Evolutionary conservation across 352 stramenopile genomes (phyloP).

Genomic region (Pythium vanterpoolii): DNA sequence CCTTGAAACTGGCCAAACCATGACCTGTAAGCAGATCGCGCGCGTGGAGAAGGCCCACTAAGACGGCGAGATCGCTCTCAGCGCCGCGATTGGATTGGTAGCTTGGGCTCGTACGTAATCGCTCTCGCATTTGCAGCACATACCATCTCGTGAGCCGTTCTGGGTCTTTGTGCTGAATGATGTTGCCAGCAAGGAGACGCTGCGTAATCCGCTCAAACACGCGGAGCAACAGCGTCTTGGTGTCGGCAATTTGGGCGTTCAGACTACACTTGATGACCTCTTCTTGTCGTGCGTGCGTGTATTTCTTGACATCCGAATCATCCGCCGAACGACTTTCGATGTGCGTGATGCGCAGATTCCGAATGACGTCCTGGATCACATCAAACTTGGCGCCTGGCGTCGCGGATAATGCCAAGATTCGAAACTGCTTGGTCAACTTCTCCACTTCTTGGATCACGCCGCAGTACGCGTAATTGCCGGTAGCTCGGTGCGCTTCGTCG

Average conservation of each 20-base stretch:
- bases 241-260: conserved; percentile 50
- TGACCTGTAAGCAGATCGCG: conserved; percentile 77
- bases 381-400: conserved; percentile 96
- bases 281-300: conserved; percentile 79
- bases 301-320: conserved; percentile 92
- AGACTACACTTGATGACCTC: conserved; percentile 79
- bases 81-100: conserved; percentile 67
- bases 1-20: conserved; percentile 68
- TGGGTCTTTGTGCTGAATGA: conserved; percentile 66
- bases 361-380: conserved; percentile 94
- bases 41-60: conserved; percentile 72
- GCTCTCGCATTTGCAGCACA: conserved; percentile 72
- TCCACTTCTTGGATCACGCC: conserved; percentile 84
- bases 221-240: conserved; percentile 62
- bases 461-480: conserved; percentile 96
- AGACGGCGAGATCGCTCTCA: conserved; percentile 72
- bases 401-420: conserved; percentile 94
- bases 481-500: conserved; percentile 97
- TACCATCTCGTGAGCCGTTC: conserved; percentile 79
- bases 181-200: conserved; percentile 46
- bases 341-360: conserved; percentile 92
- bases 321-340: conserved; percentile 95
- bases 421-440: conserved; percentile 74
- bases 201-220: conserved; percentile 64
- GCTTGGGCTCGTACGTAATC: conserved; percentile 60